A percentile compares a stretch with the other conserved stretches of the same genome.
Evolutionary conservation across 352 stramenopile species (phyloP).

Genomic region (Pythium rhizo-oryzae): DNA sequence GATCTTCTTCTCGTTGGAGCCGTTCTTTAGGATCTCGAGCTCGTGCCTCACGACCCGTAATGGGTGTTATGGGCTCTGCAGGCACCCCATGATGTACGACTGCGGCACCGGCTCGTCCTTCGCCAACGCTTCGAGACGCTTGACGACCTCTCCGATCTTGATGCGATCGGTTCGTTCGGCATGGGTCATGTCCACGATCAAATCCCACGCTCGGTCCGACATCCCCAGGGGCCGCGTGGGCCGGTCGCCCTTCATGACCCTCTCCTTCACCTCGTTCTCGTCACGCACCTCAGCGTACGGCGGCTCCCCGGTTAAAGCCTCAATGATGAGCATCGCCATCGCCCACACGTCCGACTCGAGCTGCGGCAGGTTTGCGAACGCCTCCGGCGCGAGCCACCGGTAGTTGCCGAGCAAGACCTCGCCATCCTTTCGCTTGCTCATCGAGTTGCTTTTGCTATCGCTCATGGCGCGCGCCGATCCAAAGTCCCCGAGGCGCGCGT

Average conservation of each 20-base stretch:
- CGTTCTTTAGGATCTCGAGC: background rate
- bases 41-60: background rate
- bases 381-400: background rate
- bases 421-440: conserved; percentile 4
- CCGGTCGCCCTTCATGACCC: background rate
- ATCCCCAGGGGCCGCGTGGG: background rate
- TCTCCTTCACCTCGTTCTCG: background rate
- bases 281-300: background rate
- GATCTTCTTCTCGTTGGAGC: background rate
- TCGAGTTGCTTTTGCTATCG: background rate
- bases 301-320: conserved; percentile 3
- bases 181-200: conserved; percentile 1
- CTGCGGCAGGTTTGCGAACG: background rate
- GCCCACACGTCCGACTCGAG: conserved; percentile 11
- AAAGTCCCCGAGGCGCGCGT: conserved; percentile 18
- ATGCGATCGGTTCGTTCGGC: background rate
- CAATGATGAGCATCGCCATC: conserved; percentile 16
- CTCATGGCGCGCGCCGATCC: conserved; percentile 12
- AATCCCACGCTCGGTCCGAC: background rate
- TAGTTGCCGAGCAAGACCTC: background rate
- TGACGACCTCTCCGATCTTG: background rate
- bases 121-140: background rate
- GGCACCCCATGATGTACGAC: background rate
- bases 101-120: background rate
- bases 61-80: too few relatives aligned